phyloP scores from a whole-genome alignment of 2,329 filamentous ascomycete genomes.

The Metarhizium brunneum region DNA sequence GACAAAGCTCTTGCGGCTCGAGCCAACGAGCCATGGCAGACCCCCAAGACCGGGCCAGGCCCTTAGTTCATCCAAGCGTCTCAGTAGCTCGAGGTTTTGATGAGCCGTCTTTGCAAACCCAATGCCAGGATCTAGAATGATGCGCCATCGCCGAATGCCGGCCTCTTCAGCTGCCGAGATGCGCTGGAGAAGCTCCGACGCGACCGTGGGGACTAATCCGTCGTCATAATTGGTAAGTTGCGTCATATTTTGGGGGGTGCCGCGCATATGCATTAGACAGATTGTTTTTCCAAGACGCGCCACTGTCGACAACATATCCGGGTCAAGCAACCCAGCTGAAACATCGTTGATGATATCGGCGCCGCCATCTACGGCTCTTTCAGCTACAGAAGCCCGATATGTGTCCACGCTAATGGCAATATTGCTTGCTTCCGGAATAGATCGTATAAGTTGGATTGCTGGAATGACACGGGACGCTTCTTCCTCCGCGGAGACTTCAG shows the following conservation, averaged over 20 bases:
- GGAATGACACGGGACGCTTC: conserved; percentile 74
- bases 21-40: conserved; percentile 81
- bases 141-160: conserved; percentile 84
- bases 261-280: conserved; percentile 88
- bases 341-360: conserved; percentile 95
- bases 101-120: conserved; percentile 80
- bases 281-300: conserved; percentile 72
- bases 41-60: conserved; percentile 54
- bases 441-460: conserved; percentile 64
- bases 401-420: conserved; percentile 86
- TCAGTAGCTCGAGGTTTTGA: conserved; percentile 76
- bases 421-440: conserved; percentile 49
- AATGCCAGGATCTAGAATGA: conserved; percentile 87
- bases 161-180: conserved; percentile 67
- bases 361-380: conserved; percentile 64
- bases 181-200: conserved; percentile 57
- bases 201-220: conserved; percentile 57
- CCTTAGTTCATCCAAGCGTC: conserved; percentile 55
- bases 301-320: conserved; percentile 72
- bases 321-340: conserved; percentile 70
- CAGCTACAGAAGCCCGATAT: conserved; percentile 77
- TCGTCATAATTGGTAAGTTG: conserved; percentile 57
- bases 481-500: conserved; percentile 59
- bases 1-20: conserved; percentile 84
- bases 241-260: conserved; percentile 75